These are phyloP conservation scores for Lichenothelia convexa DNA, from an alignment of 495 filamentous ascomycete species.

Conservation along the genomic window DNA sequence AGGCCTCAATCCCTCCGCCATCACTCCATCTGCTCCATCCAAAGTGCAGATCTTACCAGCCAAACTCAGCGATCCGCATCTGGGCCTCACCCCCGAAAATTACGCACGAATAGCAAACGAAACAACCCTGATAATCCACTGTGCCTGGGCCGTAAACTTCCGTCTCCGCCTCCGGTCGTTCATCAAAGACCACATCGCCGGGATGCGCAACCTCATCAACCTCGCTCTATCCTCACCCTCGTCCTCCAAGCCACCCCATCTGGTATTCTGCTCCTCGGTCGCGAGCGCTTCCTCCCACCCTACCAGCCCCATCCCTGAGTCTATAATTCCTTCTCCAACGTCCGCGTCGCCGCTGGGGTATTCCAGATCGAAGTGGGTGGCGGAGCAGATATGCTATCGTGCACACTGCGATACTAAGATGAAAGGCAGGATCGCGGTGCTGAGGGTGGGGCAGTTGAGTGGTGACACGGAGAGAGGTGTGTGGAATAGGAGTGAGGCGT, in stretches of 20 bases:
- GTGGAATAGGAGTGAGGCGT: constrained; percentile 47
- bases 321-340: constrained; percentile 26
- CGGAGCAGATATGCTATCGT: constrained; percentile 31
- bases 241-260: constrained; percentile 15
- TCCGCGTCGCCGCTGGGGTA: constrained; percentile 40
- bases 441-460: constrained; percentile 41
- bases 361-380: constrained; percentile 43
- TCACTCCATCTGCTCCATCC: constrained; percentile 7
- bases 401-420: constrained; percentile 11
- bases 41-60: constrained; percentile 27
- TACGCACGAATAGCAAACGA: constrained; percentile 24
- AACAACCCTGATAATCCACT: constrained; percentile 37
- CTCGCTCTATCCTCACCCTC: constrained; percentile 26
- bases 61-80: constrained; percentile 18
- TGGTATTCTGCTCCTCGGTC: constrained; percentile 44
- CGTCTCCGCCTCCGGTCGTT: constrained; percentile 41
- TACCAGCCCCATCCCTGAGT: constrained; percentile 25
- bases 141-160: constrained; percentile 62
- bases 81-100: constrained; percentile 26
- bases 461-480: constrained; percentile 34
- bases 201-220: constrained; percentile 34
- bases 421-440: constrained; percentile 19
- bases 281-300: constrained; percentile 21
- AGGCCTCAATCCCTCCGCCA: constrained; percentile 5
- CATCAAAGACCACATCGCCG: constrained; percentile 34